These are phyloP conservation scores for Cyclanthera cordifolia DNA, from an alignment of 306 rosid species.

Conservation along the genomic window DNA sequence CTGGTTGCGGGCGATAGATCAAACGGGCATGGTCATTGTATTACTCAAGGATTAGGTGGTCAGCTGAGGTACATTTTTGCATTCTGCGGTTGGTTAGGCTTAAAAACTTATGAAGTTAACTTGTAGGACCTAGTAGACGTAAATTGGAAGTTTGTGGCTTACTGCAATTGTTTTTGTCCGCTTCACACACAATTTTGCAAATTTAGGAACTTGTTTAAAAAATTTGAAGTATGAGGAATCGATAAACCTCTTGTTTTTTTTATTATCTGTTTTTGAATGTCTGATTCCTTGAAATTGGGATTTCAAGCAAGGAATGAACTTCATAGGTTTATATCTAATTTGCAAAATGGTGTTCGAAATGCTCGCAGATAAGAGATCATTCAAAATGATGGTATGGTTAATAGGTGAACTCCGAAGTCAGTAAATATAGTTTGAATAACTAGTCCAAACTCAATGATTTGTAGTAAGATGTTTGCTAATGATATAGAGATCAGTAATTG, in stretches of 20 bases:
- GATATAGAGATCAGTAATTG: background rate
- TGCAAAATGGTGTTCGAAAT: background rate
- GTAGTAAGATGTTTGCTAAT: background rate
- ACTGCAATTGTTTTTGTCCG: background rate
- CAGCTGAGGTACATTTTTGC: background rate
- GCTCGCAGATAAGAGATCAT: background rate
- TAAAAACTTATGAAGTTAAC: background rate
- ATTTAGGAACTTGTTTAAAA: background rate
- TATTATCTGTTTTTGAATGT: no score
- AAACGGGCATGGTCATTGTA: background rate
- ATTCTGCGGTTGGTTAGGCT: background rate
- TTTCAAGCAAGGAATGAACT: constrained; percentile 3
- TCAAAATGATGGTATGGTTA: background rate
- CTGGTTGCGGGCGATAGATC: no score
- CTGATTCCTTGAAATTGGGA: background rate
- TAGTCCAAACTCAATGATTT: background rate
- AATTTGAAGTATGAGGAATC: background rate
- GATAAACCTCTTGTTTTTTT: background rate
- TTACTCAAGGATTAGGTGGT: background rate
- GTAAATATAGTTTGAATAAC: background rate
- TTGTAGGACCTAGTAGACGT: background rate
- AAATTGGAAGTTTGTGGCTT: background rate
- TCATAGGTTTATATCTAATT: background rate
- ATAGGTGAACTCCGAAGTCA: background rate
- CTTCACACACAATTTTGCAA: background rate